Evolutionary conservation across 371 early-diverging fungal species (phyloP).

Genomic region (Syncephalis plumigaleata): DNA sequence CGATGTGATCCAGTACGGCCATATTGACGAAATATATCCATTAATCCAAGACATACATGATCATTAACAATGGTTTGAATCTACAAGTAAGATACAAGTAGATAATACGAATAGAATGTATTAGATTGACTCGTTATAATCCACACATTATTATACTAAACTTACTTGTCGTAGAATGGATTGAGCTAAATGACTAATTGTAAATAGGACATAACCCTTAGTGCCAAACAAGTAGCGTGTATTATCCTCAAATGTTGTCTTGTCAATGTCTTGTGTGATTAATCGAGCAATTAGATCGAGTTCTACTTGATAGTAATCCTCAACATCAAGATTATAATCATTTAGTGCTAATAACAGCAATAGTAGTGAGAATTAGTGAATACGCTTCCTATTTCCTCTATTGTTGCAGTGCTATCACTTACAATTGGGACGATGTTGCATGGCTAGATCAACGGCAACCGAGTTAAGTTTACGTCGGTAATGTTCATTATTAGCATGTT

Average conservation of each 20-base stretch:
- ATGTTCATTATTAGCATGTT: neutral
- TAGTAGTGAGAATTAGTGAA: too few relatives aligned
- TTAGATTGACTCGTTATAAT: too few relatives aligned
- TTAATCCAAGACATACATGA: slow-evolving; percentile 41
- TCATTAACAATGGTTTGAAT: slow-evolving; percentile 23
- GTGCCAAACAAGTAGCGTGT: slow-evolving; percentile 72
- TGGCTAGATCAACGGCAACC: slow-evolving; percentile 60
- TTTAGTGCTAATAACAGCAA: neutral
- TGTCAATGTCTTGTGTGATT: slow-evolving; percentile 70
- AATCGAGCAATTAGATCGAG: slow-evolving; percentile 58
- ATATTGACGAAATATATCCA: slow-evolving; percentile 64
- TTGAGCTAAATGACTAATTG: slow-evolving; percentile 68
- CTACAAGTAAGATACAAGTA: too few relatives aligned
- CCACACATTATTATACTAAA: neutral
- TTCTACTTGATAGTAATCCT: slow-evolving; percentile 56
- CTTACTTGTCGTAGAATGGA: slow-evolving; percentile 62
- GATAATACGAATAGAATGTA: too few relatives aligned
- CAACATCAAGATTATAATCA: slow-evolving; percentile 21
- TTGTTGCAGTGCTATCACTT: too few relatives aligned
- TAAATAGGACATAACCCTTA: slow-evolving; percentile 69
- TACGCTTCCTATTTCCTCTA: too few relatives aligned
- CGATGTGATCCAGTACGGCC: slow-evolving; percentile 34
- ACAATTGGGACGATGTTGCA: slow-evolving; percentile 35
- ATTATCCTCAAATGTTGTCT: slow-evolving; percentile 78
- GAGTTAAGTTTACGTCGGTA: slow-evolving; percentile 5